Evolutionary conservation across 2,329 filamentous ascomycete genomes (phyloP).

Genomic region (Mariannaea elegans): DNA sequence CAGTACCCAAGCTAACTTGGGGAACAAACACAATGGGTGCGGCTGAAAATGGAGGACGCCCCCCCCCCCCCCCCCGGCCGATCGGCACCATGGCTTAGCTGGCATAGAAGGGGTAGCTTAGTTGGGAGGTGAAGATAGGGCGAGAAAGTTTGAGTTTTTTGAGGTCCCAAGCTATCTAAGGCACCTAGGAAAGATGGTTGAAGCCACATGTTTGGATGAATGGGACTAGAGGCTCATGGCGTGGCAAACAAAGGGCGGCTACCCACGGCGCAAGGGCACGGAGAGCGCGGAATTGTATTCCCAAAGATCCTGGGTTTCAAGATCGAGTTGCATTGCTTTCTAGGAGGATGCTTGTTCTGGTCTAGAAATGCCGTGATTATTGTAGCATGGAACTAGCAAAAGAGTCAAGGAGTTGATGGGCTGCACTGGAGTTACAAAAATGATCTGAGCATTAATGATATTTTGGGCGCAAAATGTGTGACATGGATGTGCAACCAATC

Average conservation of each 20-base stretch:
- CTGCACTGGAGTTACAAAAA: constrained; percentile 5
- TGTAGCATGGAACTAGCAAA: neutral
- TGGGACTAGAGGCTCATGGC: neutral
- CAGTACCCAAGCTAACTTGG: neutral
- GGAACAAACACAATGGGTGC: constrained; percentile 10
- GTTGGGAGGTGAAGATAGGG: constrained; percentile 14
- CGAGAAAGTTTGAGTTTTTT: neutral
- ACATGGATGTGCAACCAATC: neutral
- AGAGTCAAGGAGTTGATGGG: constrained; percentile 7
- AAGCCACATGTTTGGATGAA: neutral
- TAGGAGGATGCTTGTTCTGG: constrained; percentile 27
- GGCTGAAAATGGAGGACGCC: constrained; percentile 19
- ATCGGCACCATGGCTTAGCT: constrained; percentile 9
- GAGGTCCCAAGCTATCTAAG: neutral
- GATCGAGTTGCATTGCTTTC: constrained; percentile 4
- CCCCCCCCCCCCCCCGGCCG: neutral
- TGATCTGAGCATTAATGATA: neutral
- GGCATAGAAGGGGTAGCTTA: neutral
- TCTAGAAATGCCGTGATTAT: constrained; percentile 15
- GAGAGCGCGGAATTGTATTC: constrained; percentile 26
- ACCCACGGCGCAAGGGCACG: constrained; percentile 32
- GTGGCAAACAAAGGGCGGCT: constrained; percentile 32
- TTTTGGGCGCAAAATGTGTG: neutral
- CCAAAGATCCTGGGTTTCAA: constrained; percentile 3
- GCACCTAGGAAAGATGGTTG: neutral